Base-by-base conservation (phyloP, 306 rosid genomes). In the Boehmeria nivea region DNA sequence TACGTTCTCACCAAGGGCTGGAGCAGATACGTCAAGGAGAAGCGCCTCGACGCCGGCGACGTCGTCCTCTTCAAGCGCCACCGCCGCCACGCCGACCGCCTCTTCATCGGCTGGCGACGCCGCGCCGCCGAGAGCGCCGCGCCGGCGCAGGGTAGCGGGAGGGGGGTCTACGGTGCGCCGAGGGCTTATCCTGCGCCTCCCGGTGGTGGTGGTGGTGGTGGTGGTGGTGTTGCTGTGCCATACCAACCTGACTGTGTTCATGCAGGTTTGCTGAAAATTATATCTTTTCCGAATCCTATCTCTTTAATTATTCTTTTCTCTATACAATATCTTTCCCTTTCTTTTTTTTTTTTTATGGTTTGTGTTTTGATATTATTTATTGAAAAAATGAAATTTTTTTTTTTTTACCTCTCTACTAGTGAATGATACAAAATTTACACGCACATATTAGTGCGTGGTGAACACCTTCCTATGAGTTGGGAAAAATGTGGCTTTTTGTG, bases 11-110 rank as follows among this genome's bases (percentile, higher is more conserved):
- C 99, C 13, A 91, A 91, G 6, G 99, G 99, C 0, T 91, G 99
- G 99, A 84, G 93, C 77, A 89, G 99, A 39, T 91, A 78, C 73
- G 99, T 91, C 1, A 91, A 91, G 62, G 99, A 91, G 51, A 91
- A 91, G 76, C 78, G 95, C 3, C 82, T 91, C 3, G 86, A 91
- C 15, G 89, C 99, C 0, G 99, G 99, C 43, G 99, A 91, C 70
- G 76, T 85, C 56, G 96, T 93, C 56, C 59, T 76, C 50, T 87
- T 93, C 61, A 67, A 78, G 43, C 76, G 96, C 7, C 86, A 78
- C 70, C 83, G 84, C 5, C 22, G 33, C 7, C 80, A 85, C 16
- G 17, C 66, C 2, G 83, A 85, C 19, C 60, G 95, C 15, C 68
- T 85, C 8, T 87, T 83, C 51, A 93, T 93, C 2, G 62, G 76